These are phyloP conservation scores for Alnus rubra DNA, from an alignment of 306 rosid genomes.

Conservation along the genomic window DNA sequence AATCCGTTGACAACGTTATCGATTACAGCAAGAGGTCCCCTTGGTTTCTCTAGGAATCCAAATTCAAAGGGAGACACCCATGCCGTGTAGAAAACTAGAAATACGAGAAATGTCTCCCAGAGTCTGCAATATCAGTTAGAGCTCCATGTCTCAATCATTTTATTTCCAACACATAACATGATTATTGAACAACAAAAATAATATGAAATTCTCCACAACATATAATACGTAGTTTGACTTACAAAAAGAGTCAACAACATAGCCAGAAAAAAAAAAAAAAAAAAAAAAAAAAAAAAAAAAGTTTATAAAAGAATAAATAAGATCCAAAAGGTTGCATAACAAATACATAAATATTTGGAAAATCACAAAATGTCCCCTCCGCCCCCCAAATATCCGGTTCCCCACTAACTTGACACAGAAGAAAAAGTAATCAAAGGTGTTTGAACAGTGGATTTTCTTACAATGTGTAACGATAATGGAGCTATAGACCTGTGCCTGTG, in stretches of 20 bases:
- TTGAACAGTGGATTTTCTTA: too few relatives aligned
- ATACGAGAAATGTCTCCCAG: conserved; percentile 60
- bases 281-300: too few relatives aligned
- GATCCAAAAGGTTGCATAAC: too few relatives aligned
- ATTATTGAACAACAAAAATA: not conserved
- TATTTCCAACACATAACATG: not conserved
- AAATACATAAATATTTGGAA: too few relatives aligned
- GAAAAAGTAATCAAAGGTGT: too few relatives aligned
- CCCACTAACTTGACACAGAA: too few relatives aligned
- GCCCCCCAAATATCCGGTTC: too few relatives aligned
- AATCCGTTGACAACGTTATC: conserved; percentile 68
- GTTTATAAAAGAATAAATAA: too few relatives aligned
- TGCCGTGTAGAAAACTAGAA: conserved; percentile 70
- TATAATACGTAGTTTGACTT: not conserved
- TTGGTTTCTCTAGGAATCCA: conserved; percentile 53
- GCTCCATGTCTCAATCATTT: not conserved
- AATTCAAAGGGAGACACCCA: conserved; percentile 83
- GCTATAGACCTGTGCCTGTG: too few relatives aligned
- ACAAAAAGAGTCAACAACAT: not conserved
- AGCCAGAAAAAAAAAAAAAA: not conserved
- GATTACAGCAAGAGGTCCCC: conserved; percentile 19
- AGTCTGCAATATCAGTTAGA: conserved; percentile 34
- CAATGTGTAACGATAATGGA: too few relatives aligned
- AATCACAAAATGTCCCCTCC: too few relatives aligned
- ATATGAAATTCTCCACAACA: not conserved